phyloP scores from a whole-genome alignment of 2,329 filamentous ascomycete genomes.

The Hypocrella siamensis region DNA sequence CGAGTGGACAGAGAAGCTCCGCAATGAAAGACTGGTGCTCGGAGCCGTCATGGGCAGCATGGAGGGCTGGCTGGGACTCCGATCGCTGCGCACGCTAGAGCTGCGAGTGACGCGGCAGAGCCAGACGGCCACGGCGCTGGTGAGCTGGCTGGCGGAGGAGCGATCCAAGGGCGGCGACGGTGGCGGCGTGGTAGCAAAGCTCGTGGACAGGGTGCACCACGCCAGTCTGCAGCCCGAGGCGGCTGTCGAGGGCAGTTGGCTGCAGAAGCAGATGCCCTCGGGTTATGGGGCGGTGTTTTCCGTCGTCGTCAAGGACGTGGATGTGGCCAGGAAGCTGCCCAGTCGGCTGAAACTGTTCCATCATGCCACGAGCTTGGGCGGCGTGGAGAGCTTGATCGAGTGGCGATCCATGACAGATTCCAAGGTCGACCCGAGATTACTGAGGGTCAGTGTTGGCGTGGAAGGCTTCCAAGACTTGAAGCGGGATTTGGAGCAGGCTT shows the following conservation, averaged over 20 bases:
- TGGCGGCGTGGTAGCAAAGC: slow-evolving; percentile 23
- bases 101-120: slow-evolving; percentile 68
- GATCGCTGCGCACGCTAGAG: slow-evolving; percentile 74
- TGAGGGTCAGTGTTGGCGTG: slow-evolving; percentile 74
- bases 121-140: slow-evolving; percentile 51
- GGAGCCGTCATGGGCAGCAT: slow-evolving; percentile 78
- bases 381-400: slow-evolving; percentile 91
- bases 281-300: slow-evolving; percentile 85
- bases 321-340: slow-evolving; percentile 53
- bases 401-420: slow-evolving; percentile 84
- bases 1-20: slow-evolving; percentile 44
- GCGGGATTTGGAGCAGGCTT: slow-evolving; percentile 54
- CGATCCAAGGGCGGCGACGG: slow-evolving; percentile 13
- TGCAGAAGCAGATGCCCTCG: slow-evolving; percentile 75
- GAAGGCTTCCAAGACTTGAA: slow-evolving; percentile 77
- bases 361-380: slow-evolving; percentile 85
- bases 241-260: slow-evolving; percentile 47
- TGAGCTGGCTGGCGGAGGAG: slow-evolving; percentile 50
- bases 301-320: slow-evolving; percentile 45
- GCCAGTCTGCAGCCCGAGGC: slow-evolving; percentile 61
- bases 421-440: slow-evolving; percentile 51
- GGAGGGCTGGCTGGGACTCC: slow-evolving; percentile 82
- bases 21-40: slow-evolving; percentile 56
- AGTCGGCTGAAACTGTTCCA: slow-evolving; percentile 73
- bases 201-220: slow-evolving; percentile 52